These are phyloP conservation scores for Malus hybrid DNA, from an alignment of 331 rosid genomes.

Conservation along the genomic window DNA sequence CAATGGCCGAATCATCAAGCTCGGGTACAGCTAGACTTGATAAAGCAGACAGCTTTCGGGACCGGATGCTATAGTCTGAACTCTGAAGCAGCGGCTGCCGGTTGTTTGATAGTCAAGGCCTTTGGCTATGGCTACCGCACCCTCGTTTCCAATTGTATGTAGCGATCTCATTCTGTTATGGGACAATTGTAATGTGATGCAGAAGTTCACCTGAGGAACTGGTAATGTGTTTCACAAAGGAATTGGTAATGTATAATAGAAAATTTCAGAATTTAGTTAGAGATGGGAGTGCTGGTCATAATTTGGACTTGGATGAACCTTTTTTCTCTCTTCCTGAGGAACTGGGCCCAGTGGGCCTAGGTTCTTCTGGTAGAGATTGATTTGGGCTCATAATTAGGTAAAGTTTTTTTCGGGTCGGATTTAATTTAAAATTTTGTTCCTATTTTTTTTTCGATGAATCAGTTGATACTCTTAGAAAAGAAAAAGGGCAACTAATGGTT, in stretches of 20 bases:
- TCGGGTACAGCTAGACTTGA: conserved; percentile 80
- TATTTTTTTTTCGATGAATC: too few species aligned
- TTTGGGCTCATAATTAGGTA: not conserved
- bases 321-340: not conserved
- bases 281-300: not conserved
- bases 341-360: not conserved
- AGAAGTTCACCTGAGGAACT: not conserved
- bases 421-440: too few species aligned
- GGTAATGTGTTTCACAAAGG: not conserved
- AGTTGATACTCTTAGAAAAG: too few species aligned
- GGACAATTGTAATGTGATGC: not conserved
- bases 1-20: conserved; percentile 92
- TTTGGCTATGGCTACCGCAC: too few species aligned
- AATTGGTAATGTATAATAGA: not conserved
- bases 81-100: not conserved
- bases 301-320: not conserved
- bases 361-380: not conserved
- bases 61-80: conserved; percentile 25
- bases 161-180: not conserved
- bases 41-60: conserved; percentile 53
- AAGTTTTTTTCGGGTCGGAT: too few species aligned
- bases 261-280: not conserved
- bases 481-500: too few species aligned
- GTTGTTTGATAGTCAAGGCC: not conserved
- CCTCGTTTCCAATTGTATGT: not conserved